These are phyloP conservation scores for Lathyrus tuberosus DNA, from an alignment of 306 rosid species.

Conservation along the genomic window DNA sequence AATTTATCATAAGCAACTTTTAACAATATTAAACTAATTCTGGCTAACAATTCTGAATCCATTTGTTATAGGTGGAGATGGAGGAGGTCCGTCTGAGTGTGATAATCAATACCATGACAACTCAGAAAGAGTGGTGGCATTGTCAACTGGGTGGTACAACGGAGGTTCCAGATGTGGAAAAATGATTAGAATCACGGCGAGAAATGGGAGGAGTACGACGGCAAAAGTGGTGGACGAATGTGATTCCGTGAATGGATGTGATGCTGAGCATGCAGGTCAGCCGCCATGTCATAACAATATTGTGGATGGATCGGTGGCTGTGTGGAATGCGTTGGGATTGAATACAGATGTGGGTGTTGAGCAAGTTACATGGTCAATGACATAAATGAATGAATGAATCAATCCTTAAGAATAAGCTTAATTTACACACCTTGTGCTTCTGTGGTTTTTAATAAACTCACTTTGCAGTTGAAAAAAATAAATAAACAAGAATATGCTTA, in stretches of 20 bases:
- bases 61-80: conserved; percentile 31
- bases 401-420: neutral
- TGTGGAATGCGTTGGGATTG: conserved; percentile 54
- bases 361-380: conserved; percentile 53
- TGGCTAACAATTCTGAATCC: neutral
- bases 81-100: conserved; percentile 45
- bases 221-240: conserved; percentile 68
- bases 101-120: conserved; percentile 41
- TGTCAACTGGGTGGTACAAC: conserved; percentile 59
- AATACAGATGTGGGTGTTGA: conserved; percentile 37
- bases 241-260: conserved; percentile 54
- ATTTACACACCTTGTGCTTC: neutral
- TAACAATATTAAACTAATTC: neutral
- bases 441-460: no score
- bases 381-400: neutral
- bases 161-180: conserved; percentile 44
- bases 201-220: conserved; percentile 38
- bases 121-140: conserved; percentile 47
- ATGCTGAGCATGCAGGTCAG: conserved; percentile 47
- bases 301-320: conserved; percentile 58
- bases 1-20: neutral
- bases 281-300: conserved; percentile 53
- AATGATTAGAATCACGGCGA: conserved; percentile 37
- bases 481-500: no score
- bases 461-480: no score